A percentile compares a stretch with the other conserved stretches of the same genome.
phyloP scores from a whole-genome alignment of 805 yeast genomes.

The Alloascoidea africana region DNA sequence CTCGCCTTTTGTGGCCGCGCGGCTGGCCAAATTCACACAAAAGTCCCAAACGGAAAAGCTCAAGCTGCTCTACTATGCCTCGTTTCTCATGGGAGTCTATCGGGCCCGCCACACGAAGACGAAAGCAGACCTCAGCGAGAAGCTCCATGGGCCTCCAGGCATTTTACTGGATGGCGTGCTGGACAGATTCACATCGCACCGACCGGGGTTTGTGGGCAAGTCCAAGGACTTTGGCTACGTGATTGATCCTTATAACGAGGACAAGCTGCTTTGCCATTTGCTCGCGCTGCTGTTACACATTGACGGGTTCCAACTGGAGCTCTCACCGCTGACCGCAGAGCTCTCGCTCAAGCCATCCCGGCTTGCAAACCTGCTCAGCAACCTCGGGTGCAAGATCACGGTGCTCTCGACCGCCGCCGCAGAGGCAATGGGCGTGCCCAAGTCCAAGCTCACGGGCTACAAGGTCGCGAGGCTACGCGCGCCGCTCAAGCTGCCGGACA shows the following conservation, averaged over 20 bases:
- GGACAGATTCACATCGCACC: slow-evolving; percentile 52
- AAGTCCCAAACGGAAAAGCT: slow-evolving; percentile 32
- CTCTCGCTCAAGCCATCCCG: slow-evolving; percentile 67
- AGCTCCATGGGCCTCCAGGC: slow-evolving; percentile 60
- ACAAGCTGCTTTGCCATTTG: slow-evolving; percentile 68
- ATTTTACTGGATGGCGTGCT: slow-evolving; percentile 55
- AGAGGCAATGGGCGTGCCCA: slow-evolving; percentile 18
- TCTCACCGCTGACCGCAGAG: slow-evolving; percentile 75
- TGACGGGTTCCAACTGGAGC: slow-evolving; percentile 58
- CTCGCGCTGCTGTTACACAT: slow-evolving; percentile 61
- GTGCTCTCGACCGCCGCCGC: slow-evolving; percentile 33
- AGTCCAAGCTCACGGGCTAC: slow-evolving; percentile 29
- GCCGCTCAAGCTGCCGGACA: slow-evolving; percentile 81
- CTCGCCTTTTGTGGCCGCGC: slow-evolving; percentile 39
- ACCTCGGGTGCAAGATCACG: slow-evolving; percentile 71
- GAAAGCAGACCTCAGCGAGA: slow-evolving; percentile 34
- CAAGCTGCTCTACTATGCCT: slow-evolving; percentile 65
- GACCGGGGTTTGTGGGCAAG: slow-evolving; percentile 53
- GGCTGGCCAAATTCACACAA: slow-evolving; percentile 12
- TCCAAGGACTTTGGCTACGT: slow-evolving; percentile 63
- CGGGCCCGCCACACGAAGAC: slow-evolving; percentile 42
- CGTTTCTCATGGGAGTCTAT: slow-evolving; percentile 70
- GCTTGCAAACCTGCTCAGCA: slow-evolving; percentile 51
- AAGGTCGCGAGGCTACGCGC: slow-evolving; percentile 75
- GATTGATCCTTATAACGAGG: slow-evolving; percentile 82